Base-by-base conservation (phyloP, 2,329 filamentous ascomycete genomes). In the Emergomyces africanus region DNA sequence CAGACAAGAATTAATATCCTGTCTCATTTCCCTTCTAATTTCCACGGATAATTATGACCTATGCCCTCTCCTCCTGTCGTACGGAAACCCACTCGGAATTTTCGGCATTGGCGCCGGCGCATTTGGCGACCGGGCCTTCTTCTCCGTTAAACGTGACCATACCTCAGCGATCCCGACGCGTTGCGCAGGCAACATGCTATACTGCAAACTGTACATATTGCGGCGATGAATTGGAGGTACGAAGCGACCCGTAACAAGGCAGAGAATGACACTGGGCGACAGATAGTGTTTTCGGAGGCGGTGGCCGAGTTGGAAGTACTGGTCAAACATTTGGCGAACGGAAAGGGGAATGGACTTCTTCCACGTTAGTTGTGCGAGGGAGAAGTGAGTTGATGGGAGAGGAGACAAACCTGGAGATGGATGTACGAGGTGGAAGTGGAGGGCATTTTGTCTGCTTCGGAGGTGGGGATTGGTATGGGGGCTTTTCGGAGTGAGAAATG, bases 251-350 rank as follows among this genome's bases (percentile, higher is more conserved):
- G 90, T 95, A 28, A 91, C 78, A 1, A 99, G 84, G 67, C 90
- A 94, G 44, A 96, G 80, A 54, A 97, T 82, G 23, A 99, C 95
- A 15, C 86, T 83, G 0, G 90, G 90, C 0, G 90, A 92, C 49
- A 97, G 80, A 71, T 99, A 99, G 75, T 99, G 94, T 71, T 95
- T 96, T 60, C 90, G 86, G 62, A 99, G 89, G 54, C 94, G 89
- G 63, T 89, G 84, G 33, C 88, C 90, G 67, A 99, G 89, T 71
- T 96, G 90, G 69, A 95, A 96, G 75, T 99, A 99, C 68, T 97
- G 91, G 61, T 95, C 84, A 73, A 99, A 97, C 84, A 97, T 97
- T 67, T 88, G 89, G n/a, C 86, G 83, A 65, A 97, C 88, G 3
- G 89, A 85, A 6, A 99, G 82, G 2, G 94, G 92, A 6, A 96